Conservation (phyloP, 2,329 filamentous ascomycete genomes). For the Pseudogymnoascus sp. region DNA sequence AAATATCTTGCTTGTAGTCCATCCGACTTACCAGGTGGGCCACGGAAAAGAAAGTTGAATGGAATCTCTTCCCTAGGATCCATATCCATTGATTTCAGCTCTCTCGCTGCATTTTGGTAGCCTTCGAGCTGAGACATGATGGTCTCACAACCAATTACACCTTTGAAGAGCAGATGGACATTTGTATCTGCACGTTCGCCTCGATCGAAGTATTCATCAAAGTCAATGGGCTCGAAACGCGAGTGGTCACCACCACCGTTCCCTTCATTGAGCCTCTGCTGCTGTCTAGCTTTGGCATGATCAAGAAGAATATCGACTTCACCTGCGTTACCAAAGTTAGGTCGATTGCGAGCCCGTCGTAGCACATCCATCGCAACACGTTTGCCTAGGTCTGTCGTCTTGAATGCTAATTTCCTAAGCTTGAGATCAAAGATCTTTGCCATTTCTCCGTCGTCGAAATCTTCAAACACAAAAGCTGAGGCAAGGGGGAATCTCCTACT, state of each 20-base stretch:
- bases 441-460: conserved; percentile 43
- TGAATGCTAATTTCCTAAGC: conserved; percentile 38
- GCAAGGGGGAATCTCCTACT: conserved; percentile 41
- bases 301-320: conserved; percentile 51
- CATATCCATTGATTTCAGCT: not conserved
- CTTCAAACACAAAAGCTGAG: conserved; percentile 56
- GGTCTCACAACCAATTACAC: not conserved
- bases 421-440: too few species aligned
- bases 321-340: conserved; percentile 62
- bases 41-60: not conserved
- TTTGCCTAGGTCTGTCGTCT: not conserved
- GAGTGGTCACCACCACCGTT: too few species aligned
- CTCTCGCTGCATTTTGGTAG: not conserved
- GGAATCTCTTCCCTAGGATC: not conserved
- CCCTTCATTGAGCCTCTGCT: too few species aligned
- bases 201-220: not conserved
- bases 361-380: not conserved
- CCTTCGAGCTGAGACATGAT: not conserved
- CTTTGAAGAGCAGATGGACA: not conserved
- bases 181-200: not conserved
- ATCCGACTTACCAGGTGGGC: not conserved
- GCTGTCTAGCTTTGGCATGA: too few species aligned
- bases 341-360: not conserved
- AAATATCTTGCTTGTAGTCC: too few species aligned
- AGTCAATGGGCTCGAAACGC: not conserved